phyloP scores from a whole-genome alignment of 2,329 filamentous ascomycete species.

The Clathrospora elynae region DNA sequence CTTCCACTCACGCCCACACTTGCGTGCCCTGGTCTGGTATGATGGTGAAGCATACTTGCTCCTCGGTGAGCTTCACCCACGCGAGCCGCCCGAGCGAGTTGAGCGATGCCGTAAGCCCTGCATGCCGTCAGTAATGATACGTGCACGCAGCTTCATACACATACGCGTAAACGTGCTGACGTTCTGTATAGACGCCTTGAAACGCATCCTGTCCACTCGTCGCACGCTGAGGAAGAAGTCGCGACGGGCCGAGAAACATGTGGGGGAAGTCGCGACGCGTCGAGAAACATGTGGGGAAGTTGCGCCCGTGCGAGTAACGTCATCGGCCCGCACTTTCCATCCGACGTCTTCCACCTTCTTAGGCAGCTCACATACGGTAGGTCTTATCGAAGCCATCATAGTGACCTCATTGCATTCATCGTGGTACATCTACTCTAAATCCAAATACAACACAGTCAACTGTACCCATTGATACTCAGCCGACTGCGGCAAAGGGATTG shows the following conservation, averaged over 20 bases:
- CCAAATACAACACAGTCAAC: no score
- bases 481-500: no score
- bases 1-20: conserved; percentile 80
- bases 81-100: conserved; percentile 77
- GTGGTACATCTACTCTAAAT: background rate
- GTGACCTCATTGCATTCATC: no score
- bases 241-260: conserved; percentile 23
- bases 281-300: conserved; percentile 10
- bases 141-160: conserved; percentile 14
- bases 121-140: background rate
- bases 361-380: background rate
- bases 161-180: conserved; percentile 60
- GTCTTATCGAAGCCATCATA: no score
- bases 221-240: conserved; percentile 19
- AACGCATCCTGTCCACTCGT: conserved; percentile 52
- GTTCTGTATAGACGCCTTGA: conserved; percentile 59
- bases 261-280: conserved; percentile 27
- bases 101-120: conserved; percentile 67
- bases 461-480: no score
- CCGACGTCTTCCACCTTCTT: background rate
- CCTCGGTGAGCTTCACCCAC: conserved; percentile 87
- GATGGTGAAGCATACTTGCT: conserved; percentile 89
- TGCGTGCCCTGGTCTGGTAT: conserved; percentile 94
- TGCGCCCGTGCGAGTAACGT: conserved; percentile 16
- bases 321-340: background rate